Conservation (phyloP, 306 rosid species). For the Prunus kanzakura region DNA sequence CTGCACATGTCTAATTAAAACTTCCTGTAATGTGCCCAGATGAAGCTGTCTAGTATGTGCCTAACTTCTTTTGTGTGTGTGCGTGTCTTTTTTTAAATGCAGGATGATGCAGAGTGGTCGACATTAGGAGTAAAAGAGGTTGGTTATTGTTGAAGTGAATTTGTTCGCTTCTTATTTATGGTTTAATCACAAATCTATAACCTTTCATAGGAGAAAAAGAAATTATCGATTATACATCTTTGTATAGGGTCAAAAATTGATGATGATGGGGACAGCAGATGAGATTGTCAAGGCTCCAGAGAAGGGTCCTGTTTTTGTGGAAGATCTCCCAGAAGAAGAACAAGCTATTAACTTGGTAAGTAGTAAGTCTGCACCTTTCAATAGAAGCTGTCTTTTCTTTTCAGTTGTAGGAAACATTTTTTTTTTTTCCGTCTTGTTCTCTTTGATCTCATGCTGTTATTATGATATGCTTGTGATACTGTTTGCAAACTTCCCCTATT, state of each 20-base stretch:
- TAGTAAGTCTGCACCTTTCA: constrained; percentile 24
- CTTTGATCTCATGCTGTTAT: constrained; percentile 10
- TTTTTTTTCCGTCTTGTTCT: background rate
- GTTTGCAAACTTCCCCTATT: background rate
- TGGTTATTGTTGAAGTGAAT: constrained; percentile 24
- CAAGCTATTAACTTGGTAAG: constrained; percentile 71
- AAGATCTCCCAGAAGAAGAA: constrained; percentile 99
- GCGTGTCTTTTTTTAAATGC: constrained; percentile 18
- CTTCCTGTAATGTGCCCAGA: background rate
- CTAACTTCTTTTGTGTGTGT: constrained; percentile 11
- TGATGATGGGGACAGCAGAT: constrained; percentile 99
- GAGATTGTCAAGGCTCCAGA: constrained; percentile 92
- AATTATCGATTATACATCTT: background rate
- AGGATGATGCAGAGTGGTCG: constrained; percentile 97
- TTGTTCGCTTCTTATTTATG: background rate
- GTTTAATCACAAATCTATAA: background rate
- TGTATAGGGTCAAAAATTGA: constrained; percentile 88
- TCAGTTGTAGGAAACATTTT: background rate
- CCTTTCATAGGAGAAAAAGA: background rate
- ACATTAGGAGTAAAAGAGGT: constrained; percentile 82
- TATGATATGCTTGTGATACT: background rate
- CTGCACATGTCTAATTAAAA: background rate
- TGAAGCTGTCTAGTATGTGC: background rate
- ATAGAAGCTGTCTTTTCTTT: constrained; percentile 5
- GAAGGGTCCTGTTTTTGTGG: constrained; percentile 84